Conservation (phyloP, 169 alveolate genomes). For the Plasmodium berghei region DNA sequence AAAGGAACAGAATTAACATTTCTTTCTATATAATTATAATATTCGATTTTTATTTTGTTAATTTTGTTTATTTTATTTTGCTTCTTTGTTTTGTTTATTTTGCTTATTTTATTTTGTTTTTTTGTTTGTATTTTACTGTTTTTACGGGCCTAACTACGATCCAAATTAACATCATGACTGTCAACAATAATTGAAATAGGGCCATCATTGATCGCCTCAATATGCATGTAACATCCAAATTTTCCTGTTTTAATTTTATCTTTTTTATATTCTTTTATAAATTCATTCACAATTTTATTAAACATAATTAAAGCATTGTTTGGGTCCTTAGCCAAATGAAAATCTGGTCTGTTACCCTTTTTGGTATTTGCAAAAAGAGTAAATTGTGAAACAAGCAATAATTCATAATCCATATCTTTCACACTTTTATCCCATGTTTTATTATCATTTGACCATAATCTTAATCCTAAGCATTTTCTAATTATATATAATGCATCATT, state of each 20-base stretch:
- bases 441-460: slow-evolving; percentile 89
- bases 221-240: slow-evolving; percentile 93
- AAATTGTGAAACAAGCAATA: slow-evolving; percentile 92
- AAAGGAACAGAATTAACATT: slow-evolving; percentile 24
- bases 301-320: slow-evolving; percentile 90
- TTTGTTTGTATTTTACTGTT: not conserved
- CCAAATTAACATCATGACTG: slow-evolving; percentile 58
- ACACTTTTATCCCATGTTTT: slow-evolving; percentile 91
- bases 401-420: slow-evolving; percentile 87
- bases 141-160: not conserved
- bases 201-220: slow-evolving; percentile 92
- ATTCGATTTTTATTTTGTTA: slow-evolving; percentile 24
- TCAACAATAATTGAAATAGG: slow-evolving; percentile 92
- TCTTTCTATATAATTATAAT: slow-evolving; percentile 59
- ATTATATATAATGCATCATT: slow-evolving; percentile 73
- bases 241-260: slow-evolving; percentile 78
- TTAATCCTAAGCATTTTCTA: slow-evolving; percentile 87
- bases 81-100: no score
- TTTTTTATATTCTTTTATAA: slow-evolving; percentile 32
- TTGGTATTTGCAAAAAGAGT: slow-evolving; percentile 92
- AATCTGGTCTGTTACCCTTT: slow-evolving; percentile 94
- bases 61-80: no score
- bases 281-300: slow-evolving; percentile 85
- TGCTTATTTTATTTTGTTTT: no score
- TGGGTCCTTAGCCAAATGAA: slow-evolving; percentile 93